Conservation (phyloP, 441 rosid species). For the Euphorbia schlechtendalii region DNA sequence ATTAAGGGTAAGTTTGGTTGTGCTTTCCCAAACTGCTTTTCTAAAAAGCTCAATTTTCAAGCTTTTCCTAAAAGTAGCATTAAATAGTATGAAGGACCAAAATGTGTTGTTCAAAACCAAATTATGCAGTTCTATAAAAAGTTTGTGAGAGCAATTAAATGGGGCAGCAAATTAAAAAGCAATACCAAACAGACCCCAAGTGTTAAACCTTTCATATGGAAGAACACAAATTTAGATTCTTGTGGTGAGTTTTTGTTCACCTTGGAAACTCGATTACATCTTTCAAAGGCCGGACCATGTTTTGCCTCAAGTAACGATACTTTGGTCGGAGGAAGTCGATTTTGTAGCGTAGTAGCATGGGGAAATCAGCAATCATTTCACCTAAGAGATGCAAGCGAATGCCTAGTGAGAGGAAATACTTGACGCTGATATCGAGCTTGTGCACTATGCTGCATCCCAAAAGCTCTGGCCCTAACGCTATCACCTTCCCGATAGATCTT, state of each 20-base stretch:
- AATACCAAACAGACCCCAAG: no score
- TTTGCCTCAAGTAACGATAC: slow-evolving; percentile 67
- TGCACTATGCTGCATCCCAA: slow-evolving; percentile 74
- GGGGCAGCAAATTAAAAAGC: no score
- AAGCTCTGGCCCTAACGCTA: slow-evolving; percentile 79
- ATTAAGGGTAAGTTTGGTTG: not conserved
- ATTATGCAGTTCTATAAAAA: no score
- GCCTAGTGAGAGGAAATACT: slow-evolving; percentile 70
- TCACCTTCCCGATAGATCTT: slow-evolving; percentile 65
- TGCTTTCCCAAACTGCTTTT: no score
- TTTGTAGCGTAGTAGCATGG: slow-evolving; percentile 73
- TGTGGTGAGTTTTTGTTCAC: slow-evolving; percentile 33
- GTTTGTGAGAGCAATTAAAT: no score
- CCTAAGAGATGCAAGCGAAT: slow-evolving; percentile 55
- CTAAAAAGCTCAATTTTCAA: no score
- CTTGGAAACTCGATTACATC: slow-evolving; percentile 87
- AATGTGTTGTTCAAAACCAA: no score
- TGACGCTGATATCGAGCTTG: slow-evolving; percentile 70
- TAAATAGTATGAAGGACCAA: no score
- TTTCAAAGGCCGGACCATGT: slow-evolving; percentile 73
- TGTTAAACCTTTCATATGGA: no score
- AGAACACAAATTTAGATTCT: no score
- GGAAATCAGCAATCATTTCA: slow-evolving; percentile 86
- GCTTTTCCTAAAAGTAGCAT: no score
- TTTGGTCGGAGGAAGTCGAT: slow-evolving; percentile 68